Evolutionary conservation across 768 basidiomycete genomes (phyloP).

Genomic region (Roridomyces roridus): DNA sequence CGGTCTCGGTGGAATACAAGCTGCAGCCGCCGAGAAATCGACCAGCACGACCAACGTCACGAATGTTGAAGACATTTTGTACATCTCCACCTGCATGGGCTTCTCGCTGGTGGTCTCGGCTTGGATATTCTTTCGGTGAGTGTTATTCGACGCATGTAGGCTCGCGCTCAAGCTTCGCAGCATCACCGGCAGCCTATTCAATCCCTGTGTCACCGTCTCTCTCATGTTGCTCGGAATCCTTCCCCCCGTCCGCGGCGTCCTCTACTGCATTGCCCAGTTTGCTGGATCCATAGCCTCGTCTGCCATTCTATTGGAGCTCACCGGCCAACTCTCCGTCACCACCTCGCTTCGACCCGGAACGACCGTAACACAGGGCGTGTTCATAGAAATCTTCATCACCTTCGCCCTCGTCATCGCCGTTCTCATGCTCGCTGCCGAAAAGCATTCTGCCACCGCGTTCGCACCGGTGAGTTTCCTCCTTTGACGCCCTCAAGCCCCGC

Average conservation of each 20-base stretch:
- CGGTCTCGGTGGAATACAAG: constrained; percentile 70
- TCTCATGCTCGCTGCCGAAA: constrained; percentile 78
- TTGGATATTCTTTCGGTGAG: constrained; percentile 67
- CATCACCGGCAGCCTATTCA: constrained; percentile 68
- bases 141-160: constrained; percentile 25
- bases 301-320: constrained; percentile 58
- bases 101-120: constrained; percentile 65
- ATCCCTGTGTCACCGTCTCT: constrained; percentile 66
- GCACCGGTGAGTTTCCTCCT: constrained; percentile 56
- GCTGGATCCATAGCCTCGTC: constrained; percentile 65
- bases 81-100: constrained; percentile 66
- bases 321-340: constrained; percentile 59
- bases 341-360: constrained; percentile 52
- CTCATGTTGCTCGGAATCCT: constrained; percentile 64
- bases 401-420: constrained; percentile 63
- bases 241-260: constrained; percentile 57
- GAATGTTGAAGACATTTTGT: constrained; percentile 51
- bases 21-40: constrained; percentile 43
- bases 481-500: neutral
- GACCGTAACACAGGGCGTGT: constrained; percentile 63
- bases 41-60: neutral
- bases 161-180: neutral
- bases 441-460: constrained; percentile 68
- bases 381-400: constrained; percentile 78
- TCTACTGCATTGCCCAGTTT: constrained; percentile 69